These are phyloP conservation scores for Cutaneotrichosporon cyanovorans DNA, from an alignment of 1,284 basidiomycete species.

Conservation along the genomic window DNA sequence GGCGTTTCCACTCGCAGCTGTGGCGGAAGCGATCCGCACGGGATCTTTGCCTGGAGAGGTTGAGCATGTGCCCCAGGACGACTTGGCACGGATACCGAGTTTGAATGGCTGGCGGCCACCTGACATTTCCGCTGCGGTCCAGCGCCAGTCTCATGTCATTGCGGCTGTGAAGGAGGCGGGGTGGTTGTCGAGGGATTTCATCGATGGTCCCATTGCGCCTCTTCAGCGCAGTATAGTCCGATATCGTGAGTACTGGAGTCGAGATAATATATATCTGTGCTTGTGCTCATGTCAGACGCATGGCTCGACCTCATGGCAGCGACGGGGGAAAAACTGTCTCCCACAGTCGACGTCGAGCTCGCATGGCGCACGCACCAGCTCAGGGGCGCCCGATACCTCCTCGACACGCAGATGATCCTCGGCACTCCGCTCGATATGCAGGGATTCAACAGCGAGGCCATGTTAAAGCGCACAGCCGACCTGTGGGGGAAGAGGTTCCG, in stretches of 20 bases:
- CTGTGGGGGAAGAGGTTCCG: conserved; percentile 24
- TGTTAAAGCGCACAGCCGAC: conserved; percentile 17
- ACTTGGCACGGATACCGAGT: conserved; percentile 1
- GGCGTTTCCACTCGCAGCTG: conserved; percentile 16
- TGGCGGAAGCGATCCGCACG: conserved; percentile 6
- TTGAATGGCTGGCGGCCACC: conserved; percentile 22
- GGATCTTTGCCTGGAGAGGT: conserved; percentile 6
- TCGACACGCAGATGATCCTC: conserved; percentile 25
- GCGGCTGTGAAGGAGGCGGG: conserved; percentile 23
- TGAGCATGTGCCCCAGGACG: conserved; percentile 1
- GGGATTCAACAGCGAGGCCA: conserved; percentile 17
- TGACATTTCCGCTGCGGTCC: conserved; percentile 27
- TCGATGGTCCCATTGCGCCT: conserved; percentile 13
- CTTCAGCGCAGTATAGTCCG: conserved; percentile 30
- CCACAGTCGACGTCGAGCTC: conserved; percentile 38
- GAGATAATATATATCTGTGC: background rate
- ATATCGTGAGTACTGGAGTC: conserved; percentile 24
- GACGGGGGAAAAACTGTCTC: conserved; percentile 16
- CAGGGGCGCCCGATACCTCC: conserved; percentile 21
- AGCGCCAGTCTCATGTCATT: conserved; percentile 29
- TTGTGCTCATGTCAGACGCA: conserved; percentile 21
- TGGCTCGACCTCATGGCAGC: conserved; percentile 34
- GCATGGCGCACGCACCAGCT: conserved; percentile 45
- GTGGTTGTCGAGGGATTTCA: conserved; percentile 21
- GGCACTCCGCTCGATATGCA: conserved; percentile 10